Evolutionary conservation across 2,329 filamentous ascomycete genomes (phyloP).

Genomic region (Cladosporium colombiae): DNA sequence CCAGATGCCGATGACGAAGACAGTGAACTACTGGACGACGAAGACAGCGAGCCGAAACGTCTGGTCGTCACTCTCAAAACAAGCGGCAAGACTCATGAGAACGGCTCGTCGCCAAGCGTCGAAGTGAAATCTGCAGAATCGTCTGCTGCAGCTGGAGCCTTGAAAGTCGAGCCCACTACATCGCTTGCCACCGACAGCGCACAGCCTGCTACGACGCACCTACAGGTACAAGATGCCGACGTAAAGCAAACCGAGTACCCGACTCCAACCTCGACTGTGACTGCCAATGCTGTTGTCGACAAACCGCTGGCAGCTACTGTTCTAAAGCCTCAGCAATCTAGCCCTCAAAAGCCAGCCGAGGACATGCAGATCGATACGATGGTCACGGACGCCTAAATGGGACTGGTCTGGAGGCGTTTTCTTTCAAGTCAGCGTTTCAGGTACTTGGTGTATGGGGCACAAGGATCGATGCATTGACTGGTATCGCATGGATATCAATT

Average conservation of each 20-base stretch:
- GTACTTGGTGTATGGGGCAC: neutral
- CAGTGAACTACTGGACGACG: slow-evolving; percentile 1
- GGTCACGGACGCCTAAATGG: neutral
- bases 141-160: slow-evolving; percentile 1
- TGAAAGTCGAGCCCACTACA: neutral
- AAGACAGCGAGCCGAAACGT: slow-evolving; percentile 16
- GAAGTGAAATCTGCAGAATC: neutral
- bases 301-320: neutral
- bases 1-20: slow-evolving; percentile 15
- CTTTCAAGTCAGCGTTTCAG: neutral
- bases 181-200: neutral
- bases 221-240: neutral
- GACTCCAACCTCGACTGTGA: slow-evolving; percentile 8
- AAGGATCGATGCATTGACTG: neutral
- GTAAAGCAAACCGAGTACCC: slow-evolving; percentile 8
- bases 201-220: neutral
- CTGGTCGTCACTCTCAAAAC: slow-evolving; percentile 18
- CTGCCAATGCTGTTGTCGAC: neutral
- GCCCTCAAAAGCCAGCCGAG: neutral
- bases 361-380: neutral
- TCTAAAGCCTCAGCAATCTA: neutral
- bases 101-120: neutral
- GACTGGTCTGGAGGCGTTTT: neutral
- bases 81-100: neutral
- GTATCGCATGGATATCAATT: neutral